Evolutionary conservation across 2,329 filamentous ascomycete species (phyloP).

Genomic region (Fusarium tricinctum): DNA sequence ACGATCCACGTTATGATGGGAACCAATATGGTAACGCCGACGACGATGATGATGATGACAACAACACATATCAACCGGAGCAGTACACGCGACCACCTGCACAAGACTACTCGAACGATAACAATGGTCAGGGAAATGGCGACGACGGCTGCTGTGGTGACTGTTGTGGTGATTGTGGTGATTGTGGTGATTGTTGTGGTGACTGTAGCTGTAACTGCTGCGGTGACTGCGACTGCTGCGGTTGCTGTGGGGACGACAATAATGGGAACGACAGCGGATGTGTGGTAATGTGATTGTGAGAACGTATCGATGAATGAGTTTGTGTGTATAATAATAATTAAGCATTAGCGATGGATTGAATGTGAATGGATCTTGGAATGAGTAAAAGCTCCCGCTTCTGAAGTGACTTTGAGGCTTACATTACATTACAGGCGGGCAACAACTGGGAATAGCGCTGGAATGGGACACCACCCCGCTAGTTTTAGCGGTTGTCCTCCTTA

Average conservation of each 20-base stretch:
- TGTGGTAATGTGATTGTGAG: slow-evolving; percentile 16
- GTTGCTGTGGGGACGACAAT: slow-evolving; percentile 6
- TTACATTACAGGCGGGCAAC: no score
- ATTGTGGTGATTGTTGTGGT: not conserved
- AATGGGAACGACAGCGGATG: slow-evolving; percentile 8
- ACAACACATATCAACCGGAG: not conserved
- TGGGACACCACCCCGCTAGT: no score
- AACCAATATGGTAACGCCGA: not conserved
- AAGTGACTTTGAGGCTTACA: no score
- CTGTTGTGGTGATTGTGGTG: not conserved
- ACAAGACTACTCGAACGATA: not conserved
- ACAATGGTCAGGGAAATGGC: not conserved
- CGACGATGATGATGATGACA: not conserved
- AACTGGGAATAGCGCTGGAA: no score
- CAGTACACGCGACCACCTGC: not conserved
- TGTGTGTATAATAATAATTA: not conserved
- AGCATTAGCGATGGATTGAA: not conserved
- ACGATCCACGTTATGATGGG: slow-evolving; percentile 3
- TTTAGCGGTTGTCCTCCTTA: no score
- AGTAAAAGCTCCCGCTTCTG: no score
- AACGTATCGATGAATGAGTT: no score
- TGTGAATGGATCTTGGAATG: no score
- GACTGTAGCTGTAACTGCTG: slow-evolving; percentile 1
- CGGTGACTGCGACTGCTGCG: not conserved
- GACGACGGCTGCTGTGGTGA: not conserved